phyloP scores from a whole-genome alignment of 805 yeast species.

The Candida maltosa region DNA sequence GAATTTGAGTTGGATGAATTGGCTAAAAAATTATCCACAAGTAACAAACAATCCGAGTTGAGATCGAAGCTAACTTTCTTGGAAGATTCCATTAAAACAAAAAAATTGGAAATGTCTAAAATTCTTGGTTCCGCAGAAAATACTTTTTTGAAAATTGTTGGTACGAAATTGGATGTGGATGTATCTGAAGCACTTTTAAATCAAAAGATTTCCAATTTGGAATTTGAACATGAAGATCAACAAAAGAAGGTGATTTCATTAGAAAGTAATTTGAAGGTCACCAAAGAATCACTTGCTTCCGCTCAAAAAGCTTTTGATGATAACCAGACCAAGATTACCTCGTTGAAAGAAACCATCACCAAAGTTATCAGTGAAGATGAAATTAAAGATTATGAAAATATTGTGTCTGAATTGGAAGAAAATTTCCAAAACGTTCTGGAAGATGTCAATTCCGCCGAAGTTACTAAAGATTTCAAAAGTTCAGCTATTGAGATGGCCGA shows the following conservation, averaged over 20 bases:
- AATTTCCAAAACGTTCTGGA: conserved; percentile 61
- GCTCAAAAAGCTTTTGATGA: background rate
- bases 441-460: conserved; percentile 63
- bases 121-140: conserved; percentile 19
- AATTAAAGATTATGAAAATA: conserved; percentile 49
- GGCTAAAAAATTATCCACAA: conserved; percentile 45
- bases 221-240: conserved; percentile 6
- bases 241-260: conserved; percentile 3
- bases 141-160: conserved; percentile 16
- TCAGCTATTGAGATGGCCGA: conserved; percentile 67
- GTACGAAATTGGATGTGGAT: conserved; percentile 10
- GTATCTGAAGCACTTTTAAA: conserved; percentile 6
- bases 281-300: conserved; percentile 3
- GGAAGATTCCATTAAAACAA: conserved; percentile 34
- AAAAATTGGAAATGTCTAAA: conserved; percentile 23
- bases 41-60: conserved; percentile 57
- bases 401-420: conserved; percentile 55
- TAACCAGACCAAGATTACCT: conserved; percentile 1
- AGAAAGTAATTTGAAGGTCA: conserved; percentile 8
- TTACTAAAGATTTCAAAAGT: conserved; percentile 65
- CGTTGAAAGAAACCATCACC: conserved; percentile 15
- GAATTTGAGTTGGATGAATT: conserved; percentile 48
- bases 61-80: conserved; percentile 51
- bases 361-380: conserved; percentile 29
- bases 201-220: conserved; percentile 6